Base-by-base conservation (phyloP, 2,329 filamentous ascomycete species). In the Aspergillus sp. region DNA sequence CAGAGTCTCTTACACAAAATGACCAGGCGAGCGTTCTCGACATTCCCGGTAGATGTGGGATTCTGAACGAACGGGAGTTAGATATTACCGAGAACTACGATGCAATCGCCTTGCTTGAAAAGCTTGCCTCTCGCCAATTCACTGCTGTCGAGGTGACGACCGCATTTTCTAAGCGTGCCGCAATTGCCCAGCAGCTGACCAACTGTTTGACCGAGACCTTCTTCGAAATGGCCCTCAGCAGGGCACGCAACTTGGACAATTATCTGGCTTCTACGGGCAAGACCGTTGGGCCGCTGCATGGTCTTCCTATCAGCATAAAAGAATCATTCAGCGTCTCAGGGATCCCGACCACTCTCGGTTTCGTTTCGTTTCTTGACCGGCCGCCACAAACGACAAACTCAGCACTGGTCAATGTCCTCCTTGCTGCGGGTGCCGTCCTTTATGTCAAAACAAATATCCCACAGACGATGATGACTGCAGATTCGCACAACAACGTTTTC, bases 131-230 rank as follows among this genome's bases (percentile, higher is more conserved):
- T 12, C 17, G 41, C 15, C 3, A 23, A 10, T 9, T 42, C 5
- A 42, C 10, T 6, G 46, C 53, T 1, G 49, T 47, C 1, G 50
- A 53, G 22, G 51, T 54, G 3, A 43, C 51, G 1, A 50, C 41
- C 10, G 57, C 56, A 7, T 77, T 75, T 43, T 65, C 60, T 51
- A 66, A 65, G 37, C 53, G 64, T n/a, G 63, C 65, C 4, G 63
- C 64, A 12, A 57, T 67, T 39, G 66, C 66, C 5, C 66, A 68
- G 38, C 63, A 68, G 51, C 33, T 59, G 42, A 42, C 19, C 5
- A 22, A 9, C 12, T 67, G 64, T 44, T 46, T 68, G 13, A 68
- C 66, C 1, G 66, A 70, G 48, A 62, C 58, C 1, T 51, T 66
- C 10, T 68, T 68, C 47, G 46, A 51, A 0, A 47, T 60, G 3